These are phyloP conservation scores for Ulmus americana DNA, from an alignment of 331 rosid species.

Conservation along the genomic window DNA sequence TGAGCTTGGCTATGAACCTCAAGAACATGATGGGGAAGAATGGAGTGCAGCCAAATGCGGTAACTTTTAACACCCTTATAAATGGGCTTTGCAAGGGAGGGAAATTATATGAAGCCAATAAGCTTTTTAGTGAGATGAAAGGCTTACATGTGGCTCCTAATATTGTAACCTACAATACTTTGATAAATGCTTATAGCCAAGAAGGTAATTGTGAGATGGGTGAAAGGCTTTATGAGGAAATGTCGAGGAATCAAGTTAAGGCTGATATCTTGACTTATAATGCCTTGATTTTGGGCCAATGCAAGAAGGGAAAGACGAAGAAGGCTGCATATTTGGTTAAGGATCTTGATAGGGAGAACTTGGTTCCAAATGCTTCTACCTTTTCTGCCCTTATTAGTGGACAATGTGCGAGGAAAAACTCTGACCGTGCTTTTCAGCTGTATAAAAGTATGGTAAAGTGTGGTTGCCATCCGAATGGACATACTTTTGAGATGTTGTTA, in stretches of 20 bases:
- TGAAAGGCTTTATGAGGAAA: conserved; percentile 52
- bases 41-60: conserved; percentile 46
- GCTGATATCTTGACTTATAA: conserved; percentile 73
- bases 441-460: conserved; percentile 68
- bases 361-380: conserved; percentile 64
- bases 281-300: conserved; percentile 73
- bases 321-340: conserved; percentile 68
- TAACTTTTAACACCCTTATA: conserved; percentile 69
- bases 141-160: conserved; percentile 41
- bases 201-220: conserved; percentile 44
- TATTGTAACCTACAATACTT: conserved; percentile 29
- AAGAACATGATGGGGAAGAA: conserved; percentile 45
- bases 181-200: conserved; percentile 25
- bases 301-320: conserved; percentile 73
- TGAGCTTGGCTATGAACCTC: conserved; percentile 50
- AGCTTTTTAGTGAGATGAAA: conserved; percentile 64
- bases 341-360: conserved; percentile 55
- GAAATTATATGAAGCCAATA: conserved; percentile 56
- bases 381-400: conserved; percentile 69
- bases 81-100: conserved; percentile 62
- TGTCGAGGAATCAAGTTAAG: conserved; percentile 48
- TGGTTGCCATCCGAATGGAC: conserved; percentile 49
- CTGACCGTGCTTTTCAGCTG: conserved; percentile 57
- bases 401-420: conserved; percentile 53
- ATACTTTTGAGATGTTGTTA: conserved; percentile 47